These are phyloP conservation scores for Tarenaya hassleriana DNA, from an alignment of 345 rosid genomes.

Conservation along the genomic window DNA sequence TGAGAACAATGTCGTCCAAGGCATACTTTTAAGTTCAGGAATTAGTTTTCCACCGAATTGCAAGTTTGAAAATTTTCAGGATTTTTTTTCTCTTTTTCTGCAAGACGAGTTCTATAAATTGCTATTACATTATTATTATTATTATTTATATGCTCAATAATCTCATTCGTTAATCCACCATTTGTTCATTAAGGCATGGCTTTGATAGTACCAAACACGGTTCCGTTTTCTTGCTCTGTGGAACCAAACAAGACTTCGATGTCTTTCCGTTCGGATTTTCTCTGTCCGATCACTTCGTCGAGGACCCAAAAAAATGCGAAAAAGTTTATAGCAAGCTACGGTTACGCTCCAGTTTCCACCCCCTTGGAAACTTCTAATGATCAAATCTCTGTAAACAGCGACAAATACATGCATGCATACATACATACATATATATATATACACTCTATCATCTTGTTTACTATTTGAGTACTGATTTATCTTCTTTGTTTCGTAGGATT, in stretches of 20 bases:
- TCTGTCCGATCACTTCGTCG: background rate
- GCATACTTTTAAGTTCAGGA: no score
- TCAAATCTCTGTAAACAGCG: background rate
- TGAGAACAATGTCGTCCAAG: no score
- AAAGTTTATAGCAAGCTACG: background rate
- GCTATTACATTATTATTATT: no score
- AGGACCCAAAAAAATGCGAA: background rate
- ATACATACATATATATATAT: no score
- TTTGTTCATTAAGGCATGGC: conserved; percentile 7
- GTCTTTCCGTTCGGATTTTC: background rate
- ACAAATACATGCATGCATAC: no score
- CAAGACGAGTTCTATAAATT: no score
- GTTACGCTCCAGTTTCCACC: background rate
- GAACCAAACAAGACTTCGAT: conserved; percentile 1
- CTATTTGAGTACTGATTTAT: background rate
- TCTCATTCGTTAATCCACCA: no score
- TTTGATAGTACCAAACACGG: background rate
- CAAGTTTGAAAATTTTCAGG: no score
- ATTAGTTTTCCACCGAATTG: no score
- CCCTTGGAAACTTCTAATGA: background rate
- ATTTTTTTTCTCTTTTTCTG: no score
- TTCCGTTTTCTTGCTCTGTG: background rate
- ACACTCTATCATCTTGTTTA: background rate
- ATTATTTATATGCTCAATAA: no score
- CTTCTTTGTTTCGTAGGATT: background rate